A percentile compares a stretch with the other conserved stretches of the same genome.
Evolutionary conservation across 257 asterid genomes (phyloP).

Genomic region (Gentiana dahurica): DNA sequence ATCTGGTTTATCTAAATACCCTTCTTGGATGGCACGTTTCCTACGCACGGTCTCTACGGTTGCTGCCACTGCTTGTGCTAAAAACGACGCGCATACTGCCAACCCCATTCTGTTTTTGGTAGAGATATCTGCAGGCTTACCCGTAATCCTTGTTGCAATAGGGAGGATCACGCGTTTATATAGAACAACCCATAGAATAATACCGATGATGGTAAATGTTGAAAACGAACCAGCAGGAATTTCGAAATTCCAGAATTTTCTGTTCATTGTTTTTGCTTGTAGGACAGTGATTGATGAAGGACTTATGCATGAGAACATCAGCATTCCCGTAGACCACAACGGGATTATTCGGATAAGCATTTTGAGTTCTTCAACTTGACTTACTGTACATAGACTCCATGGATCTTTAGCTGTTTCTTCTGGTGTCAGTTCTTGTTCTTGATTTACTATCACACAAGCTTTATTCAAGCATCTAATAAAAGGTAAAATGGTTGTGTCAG

Average conservation of each 20-base stretch:
- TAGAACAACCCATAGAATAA: slow-evolving; percentile 44
- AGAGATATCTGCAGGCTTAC: slow-evolving; percentile 36
- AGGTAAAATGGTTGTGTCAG: no score
- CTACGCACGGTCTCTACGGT: slow-evolving; percentile 48
- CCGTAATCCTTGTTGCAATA: slow-evolving; percentile 28
- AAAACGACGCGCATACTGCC: slow-evolving; percentile 46
- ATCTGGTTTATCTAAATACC: slow-evolving; percentile 25
- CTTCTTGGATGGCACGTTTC: slow-evolving; percentile 28
- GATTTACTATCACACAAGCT: slow-evolving; percentile 42
- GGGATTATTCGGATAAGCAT: slow-evolving; percentile 46
- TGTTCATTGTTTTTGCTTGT: slow-evolving; percentile 49
- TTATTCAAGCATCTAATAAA: slow-evolving; percentile 28
- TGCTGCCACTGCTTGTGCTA: slow-evolving; percentile 34
- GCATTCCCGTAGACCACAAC: slow-evolving; percentile 64
- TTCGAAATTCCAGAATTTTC: slow-evolving; percentile 34
- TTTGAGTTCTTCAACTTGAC: slow-evolving; percentile 63
- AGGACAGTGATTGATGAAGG: slow-evolving; percentile 51
- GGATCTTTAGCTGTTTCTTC: slow-evolving; percentile 37
- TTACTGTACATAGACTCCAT: slow-evolving; percentile 46
- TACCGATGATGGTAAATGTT: slow-evolving; percentile 28
- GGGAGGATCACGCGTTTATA: slow-evolving; percentile 53
- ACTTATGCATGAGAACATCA: slow-evolving; percentile 40
- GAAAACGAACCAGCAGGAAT: slow-evolving; percentile 51
- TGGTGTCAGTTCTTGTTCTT: slow-evolving; percentile 29
- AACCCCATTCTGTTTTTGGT: slow-evolving; percentile 43